Conservation (phyloP, 2,329 filamentous ascomycete species). For the Fusarium kyushuense region DNA sequence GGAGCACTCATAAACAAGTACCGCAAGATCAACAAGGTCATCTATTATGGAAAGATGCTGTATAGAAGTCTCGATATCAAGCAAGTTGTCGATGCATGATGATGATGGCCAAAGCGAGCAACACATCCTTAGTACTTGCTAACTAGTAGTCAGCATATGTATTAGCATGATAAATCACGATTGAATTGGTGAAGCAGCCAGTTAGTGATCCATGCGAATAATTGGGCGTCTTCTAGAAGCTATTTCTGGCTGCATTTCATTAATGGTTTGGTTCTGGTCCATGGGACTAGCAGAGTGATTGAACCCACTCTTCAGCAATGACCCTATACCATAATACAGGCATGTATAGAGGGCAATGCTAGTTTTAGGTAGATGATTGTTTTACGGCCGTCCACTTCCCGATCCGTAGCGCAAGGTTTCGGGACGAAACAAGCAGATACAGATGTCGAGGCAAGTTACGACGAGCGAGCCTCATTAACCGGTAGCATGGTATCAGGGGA, state of each 20-base stretch:
- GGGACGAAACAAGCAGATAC: conserved; percentile 1
- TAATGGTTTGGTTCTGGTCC: neutral
- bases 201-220: neutral
- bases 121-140: neutral
- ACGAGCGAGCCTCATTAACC: neutral
- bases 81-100: neutral
- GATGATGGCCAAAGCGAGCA: neutral
- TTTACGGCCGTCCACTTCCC: conserved; percentile 9
- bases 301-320: conserved; percentile 11
- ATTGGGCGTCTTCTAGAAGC: neutral
- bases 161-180: conserved; percentile 8
- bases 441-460: conserved; percentile 6
- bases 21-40: too few relatives aligned
- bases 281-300: neutral
- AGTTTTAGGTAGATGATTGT: neutral
- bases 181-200: conserved; percentile 10
- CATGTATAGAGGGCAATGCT: conserved; percentile 3
- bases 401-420: neutral
- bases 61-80: neutral
- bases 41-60: neutral
- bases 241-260: conserved; percentile 7
- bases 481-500: neutral
- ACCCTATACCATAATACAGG: conserved; percentile 8
- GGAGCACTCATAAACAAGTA: neutral
- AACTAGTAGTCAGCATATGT: neutral